Evolutionary conservation across 768 basidiomycete species (phyloP).

Genomic region (Pleurotus ostreatus): DNA sequence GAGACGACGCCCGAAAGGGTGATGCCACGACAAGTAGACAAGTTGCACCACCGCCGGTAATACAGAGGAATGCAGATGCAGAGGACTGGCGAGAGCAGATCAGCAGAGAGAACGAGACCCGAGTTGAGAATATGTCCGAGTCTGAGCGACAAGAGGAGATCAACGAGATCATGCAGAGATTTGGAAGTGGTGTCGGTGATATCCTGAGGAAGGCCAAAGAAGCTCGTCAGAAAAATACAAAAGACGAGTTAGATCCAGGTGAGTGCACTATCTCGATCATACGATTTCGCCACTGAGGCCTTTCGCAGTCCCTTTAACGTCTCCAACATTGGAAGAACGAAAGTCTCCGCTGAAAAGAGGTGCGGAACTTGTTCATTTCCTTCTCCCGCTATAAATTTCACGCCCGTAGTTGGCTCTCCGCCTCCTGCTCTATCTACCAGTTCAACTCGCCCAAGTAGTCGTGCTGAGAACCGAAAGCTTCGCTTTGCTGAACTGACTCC

Average conservation of each 20-base stretch:
- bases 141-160: slow-evolving; percentile 67
- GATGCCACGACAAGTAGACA: slow-evolving; percentile 17
- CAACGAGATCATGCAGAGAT: slow-evolving; percentile 62
- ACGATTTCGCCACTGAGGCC: slow-evolving; percentile 5
- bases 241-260: too few relatives aligned
- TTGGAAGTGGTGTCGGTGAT: slow-evolving; percentile 65
- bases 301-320: background rate
- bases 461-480: slow-evolving; percentile 45
- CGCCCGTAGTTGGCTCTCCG: slow-evolving; percentile 26
- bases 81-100: slow-evolving; percentile 53
- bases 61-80: slow-evolving; percentile 9
- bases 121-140: slow-evolving; percentile 64
- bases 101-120: slow-evolving; percentile 60
- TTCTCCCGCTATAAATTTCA: slow-evolving; percentile 3
- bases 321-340: background rate
- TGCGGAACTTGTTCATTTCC: slow-evolving; percentile 7
- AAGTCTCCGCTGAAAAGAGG: background rate
- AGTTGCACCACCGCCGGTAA: slow-evolving; percentile 19
- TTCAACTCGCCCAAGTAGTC: slow-evolving; percentile 59
- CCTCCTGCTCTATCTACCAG: slow-evolving; percentile 45
- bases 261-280: too few relatives aligned
- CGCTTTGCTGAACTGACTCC: slow-evolving; percentile 76
- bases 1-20: slow-evolving; percentile 32
- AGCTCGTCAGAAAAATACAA: slow-evolving; percentile 32
- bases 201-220: slow-evolving; percentile 53